A percentile compares a stretch with the other conserved stretches of the same genome.
These are phyloP conservation scores for Jatropha curcas DNA, from an alignment of 345 rosid genomes.

Conservation along the genomic window DNA sequence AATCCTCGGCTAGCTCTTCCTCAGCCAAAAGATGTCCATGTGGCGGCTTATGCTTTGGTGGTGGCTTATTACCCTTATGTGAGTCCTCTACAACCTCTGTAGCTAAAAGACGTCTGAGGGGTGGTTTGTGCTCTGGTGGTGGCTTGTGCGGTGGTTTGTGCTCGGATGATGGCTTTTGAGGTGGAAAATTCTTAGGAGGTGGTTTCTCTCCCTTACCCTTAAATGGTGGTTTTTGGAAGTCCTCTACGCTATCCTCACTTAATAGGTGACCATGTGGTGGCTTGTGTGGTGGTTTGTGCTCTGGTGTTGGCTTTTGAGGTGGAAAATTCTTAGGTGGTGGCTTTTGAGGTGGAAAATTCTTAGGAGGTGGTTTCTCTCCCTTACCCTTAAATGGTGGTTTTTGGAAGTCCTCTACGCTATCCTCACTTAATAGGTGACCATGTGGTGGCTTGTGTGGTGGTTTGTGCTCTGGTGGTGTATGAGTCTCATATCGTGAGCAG, in stretches of 20 bases:
- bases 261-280: background rate
- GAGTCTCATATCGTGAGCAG: too few species aligned
- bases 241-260: too few species aligned
- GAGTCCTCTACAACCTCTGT: background rate
- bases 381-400: background rate
- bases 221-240: constrained; percentile 16
- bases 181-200: too few species aligned
- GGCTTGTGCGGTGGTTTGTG: background rate
- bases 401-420: background rate
- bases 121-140: background rate
- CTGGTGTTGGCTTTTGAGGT: constrained; percentile 9
- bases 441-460: constrained; percentile 1
- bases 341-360: too few species aligned
- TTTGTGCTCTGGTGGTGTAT: too few species aligned
- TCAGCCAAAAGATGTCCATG: too few species aligned
- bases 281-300: constrained; percentile 3
- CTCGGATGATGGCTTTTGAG: too few species aligned
- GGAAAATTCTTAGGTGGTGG: too few species aligned
- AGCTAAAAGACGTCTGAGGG: background rate
- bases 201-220: background rate
- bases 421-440: background rate
- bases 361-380: background rate
- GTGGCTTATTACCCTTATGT: background rate
- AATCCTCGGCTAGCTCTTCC: too few species aligned
- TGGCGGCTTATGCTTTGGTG: too few species aligned